A percentile compares a stretch with the other conserved stretches of the same genome.
phyloP scores from a whole-genome alignment of 2,329 filamentous ascomycete species.

The Lasiodiplodia theobromae region DNA sequence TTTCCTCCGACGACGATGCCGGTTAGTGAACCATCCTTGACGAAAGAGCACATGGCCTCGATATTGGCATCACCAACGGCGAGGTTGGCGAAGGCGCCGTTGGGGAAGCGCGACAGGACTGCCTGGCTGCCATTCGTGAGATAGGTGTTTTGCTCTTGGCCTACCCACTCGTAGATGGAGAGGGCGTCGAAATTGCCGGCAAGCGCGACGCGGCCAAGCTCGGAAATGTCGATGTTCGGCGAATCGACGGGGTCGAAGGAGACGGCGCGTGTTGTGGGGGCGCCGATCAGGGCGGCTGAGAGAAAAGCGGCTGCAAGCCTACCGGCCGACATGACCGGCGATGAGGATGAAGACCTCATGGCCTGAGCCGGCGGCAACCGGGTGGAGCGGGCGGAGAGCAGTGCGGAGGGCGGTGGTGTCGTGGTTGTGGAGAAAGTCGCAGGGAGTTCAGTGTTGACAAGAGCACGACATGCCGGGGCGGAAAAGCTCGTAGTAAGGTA shows the following conservation, averaged over 20 bases:
- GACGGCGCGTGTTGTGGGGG: conserved; percentile 39
- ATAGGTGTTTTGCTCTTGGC: conserved; percentile 74
- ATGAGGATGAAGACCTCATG: conserved; percentile 49
- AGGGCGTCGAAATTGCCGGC: conserved; percentile 91
- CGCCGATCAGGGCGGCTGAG: conserved; percentile 33
- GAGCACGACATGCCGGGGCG: conserved; percentile 28
- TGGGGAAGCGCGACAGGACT: conserved; percentile 81
- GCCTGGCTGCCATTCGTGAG: conserved; percentile 80
- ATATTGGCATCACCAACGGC: conserved; percentile 84
- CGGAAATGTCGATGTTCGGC: conserved; percentile 77
- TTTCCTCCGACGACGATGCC: conserved; percentile 90
- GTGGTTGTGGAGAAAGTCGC: conserved; percentile 34
- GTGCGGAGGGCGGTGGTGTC: conserved; percentile 32
- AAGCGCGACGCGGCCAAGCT: conserved; percentile 83
- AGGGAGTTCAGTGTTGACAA: conserved; percentile 32
- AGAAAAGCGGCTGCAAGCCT: conserved; percentile 46
- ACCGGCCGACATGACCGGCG: conserved; percentile 47
- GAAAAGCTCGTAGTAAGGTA: conserved; percentile 29
- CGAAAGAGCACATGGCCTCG: conserved; percentile 84
- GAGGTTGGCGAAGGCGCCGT: conserved; percentile 79
- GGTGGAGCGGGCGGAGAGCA: conserved; percentile 1
- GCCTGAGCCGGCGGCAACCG: conserved; percentile 36
- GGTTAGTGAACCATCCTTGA: conserved; percentile 68
- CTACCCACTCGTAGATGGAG: conserved; percentile 85
- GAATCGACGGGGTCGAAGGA: conserved; percentile 69